Evolutionary conservation across 257 asterid genomes (phyloP), one percentile per base, ranked within the genome.

Genomic region (Vinca minor): DNA sequence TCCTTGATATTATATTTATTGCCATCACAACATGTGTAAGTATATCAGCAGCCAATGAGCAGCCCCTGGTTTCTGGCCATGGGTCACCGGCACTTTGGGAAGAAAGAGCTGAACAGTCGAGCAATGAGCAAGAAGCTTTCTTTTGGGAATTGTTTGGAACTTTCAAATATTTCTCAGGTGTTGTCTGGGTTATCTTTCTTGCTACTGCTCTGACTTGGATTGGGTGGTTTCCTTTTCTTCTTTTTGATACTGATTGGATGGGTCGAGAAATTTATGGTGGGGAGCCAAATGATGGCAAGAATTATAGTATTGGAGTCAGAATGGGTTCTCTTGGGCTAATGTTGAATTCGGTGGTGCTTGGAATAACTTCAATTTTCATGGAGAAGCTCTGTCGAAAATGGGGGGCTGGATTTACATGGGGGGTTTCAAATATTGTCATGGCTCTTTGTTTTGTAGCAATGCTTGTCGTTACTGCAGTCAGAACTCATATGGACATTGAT

Each of bases 341-440:
- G 96, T 69, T 90, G 83, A 90, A 90, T 72, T 90, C 97, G 1
- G 85, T 90, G 70, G n/a, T 81, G 25, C 97, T 90, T 74, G 96
- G 97, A 72, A 52, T 87, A 62, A 87, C 97, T n/a, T 85, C 97
- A 66, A 50, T 90, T 66, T 41, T 87, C 63, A 82, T 85, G 95
- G 97, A 90, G 80, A 81, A 81, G 86, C 90, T 90, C 35, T 87
- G 96, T 77, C 73, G 93, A 46, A 90, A 78, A 67, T 85, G 83
- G 84, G 95, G 97, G 3, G 95, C 97, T 60, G 96, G 91, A 71
- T 84, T 85, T 80, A 78, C 85, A 8, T 90, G 97, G 97, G 96
- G 97, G 63, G 52, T 90, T 72, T 87, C 97, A 3, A 87, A 82
- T 48, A 69, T 90, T 62, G 44, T 90, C 59, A 73, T 84, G 92